Evolutionary conservation across 2,329 filamentous ascomycete species (phyloP), one percentile per base, ranked within the genome.

Genomic region (Hymenoscyphus occultus): DNA sequence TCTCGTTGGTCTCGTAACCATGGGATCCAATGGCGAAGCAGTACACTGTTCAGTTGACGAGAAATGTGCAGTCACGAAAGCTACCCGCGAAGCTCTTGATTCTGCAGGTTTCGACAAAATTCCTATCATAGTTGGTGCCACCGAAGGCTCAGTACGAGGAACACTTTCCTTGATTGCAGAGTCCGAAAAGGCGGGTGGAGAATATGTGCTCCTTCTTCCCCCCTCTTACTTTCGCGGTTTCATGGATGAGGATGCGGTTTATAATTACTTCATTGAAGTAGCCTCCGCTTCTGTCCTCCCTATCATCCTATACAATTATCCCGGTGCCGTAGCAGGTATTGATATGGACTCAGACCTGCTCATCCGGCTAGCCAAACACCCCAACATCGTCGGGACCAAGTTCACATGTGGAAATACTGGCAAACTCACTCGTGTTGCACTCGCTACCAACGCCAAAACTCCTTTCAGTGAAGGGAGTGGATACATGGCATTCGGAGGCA

Each of bases 391-490:
- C 68, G 92, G 92, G 68, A 93, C 91, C 63, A 96, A 96, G 78
- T 96, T 96, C 82, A 96, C 92, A 51, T 96, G 92, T 76, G 92
- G 91, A 70, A 95, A 92, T 81, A 95, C 91, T 0, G 92, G 92
- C 69, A 96, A 96, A 80, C 84, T 96, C 70, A 94, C 92, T 13
- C 88, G 92, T 39, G 91, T 96, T 4, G 91, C 92, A 6, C 78
- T 84, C 14, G 91, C 87, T 57, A 86, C 89, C 59, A 80, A 90
- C 71, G 91, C 92, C 64, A 86, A 87, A 77, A 92, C 89, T 0
- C 86, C 89, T 12, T 79, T 76, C 66, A 75, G 78, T 7, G 80
- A 83, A 67, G 86, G 85, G 40, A 85, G 82, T 22, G 87, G 86
- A 12, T 96, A 93, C 81, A 90, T 95, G 85, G 92, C 91, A 22